Percentiles rank a stretch among this genome's conserved stretches.
Evolutionary conservation across 331 rosid genomes (phyloP).

Genomic region (Quercus lobata): DNA sequence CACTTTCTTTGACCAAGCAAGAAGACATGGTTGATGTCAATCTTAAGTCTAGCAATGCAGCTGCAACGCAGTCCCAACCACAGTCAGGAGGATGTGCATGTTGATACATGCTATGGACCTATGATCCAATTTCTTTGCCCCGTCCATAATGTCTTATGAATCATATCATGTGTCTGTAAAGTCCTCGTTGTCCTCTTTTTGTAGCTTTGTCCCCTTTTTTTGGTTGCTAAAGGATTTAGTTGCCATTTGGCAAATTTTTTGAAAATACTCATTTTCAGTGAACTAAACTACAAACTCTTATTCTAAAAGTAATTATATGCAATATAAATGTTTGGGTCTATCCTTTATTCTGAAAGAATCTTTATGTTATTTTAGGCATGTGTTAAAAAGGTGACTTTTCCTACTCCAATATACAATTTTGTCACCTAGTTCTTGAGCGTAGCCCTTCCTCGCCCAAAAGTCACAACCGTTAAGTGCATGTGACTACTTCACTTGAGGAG

Average conservation of each 20-base stretch:
- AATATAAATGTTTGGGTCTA: not conserved
- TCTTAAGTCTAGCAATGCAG: conserved; percentile 49
- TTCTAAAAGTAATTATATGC: not conserved
- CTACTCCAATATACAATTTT: no score
- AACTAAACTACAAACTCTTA: not conserved
- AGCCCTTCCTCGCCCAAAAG: no score
- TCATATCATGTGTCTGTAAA: not conserved
- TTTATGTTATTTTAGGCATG: no score
- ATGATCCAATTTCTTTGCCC: not conserved
- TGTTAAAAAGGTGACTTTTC: no score
- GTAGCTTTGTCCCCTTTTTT: not conserved
- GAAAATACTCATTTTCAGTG: not conserved
- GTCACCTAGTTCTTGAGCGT: no score
- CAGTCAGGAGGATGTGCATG: no score
- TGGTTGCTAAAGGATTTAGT: not conserved
- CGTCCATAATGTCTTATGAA: not conserved
- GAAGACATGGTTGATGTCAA: conserved; percentile 96
- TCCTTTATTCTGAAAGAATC: not conserved
- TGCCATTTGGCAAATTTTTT: not conserved
- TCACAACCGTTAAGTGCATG: no score
- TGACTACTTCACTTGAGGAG: no score
- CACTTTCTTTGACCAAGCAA: conserved; percentile 86
- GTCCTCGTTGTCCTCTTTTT: not conserved
- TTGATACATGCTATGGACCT: not conserved
- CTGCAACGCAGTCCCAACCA: not conserved